Base-by-base conservation (phyloP, 192 early-diverging fungal species). In the Coemansia sp. region DNA sequence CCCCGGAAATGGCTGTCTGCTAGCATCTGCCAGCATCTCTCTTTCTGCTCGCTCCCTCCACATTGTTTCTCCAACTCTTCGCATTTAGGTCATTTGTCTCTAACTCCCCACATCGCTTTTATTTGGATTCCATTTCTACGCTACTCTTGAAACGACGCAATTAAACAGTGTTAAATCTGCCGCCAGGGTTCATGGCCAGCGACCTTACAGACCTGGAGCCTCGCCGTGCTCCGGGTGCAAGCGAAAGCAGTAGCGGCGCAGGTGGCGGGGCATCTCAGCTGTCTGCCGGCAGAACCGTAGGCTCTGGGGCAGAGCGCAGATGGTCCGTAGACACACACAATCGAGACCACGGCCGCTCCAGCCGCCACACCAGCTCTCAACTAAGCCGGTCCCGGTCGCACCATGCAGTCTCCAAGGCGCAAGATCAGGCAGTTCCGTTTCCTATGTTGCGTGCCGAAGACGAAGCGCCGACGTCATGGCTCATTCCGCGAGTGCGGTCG, bases 381-480 rank as follows among this genome's bases (percentile, higher is more conserved):
- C 68, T 68, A 38, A 23, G 51, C 50, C 62, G 71, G 29, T 56
- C 65, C 12, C 65, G 47, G 48, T 68, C 65, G 27, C 71, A 66
- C 48, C 61, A 64, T 18, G 65, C 59, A 6, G 22, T 20, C 26
- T 24, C 26, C 3, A 49, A 19, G 1, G 60, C 35, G 10, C 41
- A 27, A 8, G 59, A 58, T 20, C 65, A 64, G 35, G 65, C 54
- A 14, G 61, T 72, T 18, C 75, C 69, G 3, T 78, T 78, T 43
- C 75, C 75, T 37, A 68, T 64, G 75, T 59, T 78, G 16, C 65
- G 69, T 9, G 69, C 62, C 8, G 75, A 78, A 20, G 69, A 78
- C 29, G 75, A 78, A 45, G 69, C 75, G 38, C 69, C 69, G 3
- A 72, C 75, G 3, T 68, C 75, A n/a, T 78, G 75, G 75, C 65